Conservation (phyloP, 2,329 filamentous ascomycete genomes). For the Dactylellina cionopaga region DNA sequence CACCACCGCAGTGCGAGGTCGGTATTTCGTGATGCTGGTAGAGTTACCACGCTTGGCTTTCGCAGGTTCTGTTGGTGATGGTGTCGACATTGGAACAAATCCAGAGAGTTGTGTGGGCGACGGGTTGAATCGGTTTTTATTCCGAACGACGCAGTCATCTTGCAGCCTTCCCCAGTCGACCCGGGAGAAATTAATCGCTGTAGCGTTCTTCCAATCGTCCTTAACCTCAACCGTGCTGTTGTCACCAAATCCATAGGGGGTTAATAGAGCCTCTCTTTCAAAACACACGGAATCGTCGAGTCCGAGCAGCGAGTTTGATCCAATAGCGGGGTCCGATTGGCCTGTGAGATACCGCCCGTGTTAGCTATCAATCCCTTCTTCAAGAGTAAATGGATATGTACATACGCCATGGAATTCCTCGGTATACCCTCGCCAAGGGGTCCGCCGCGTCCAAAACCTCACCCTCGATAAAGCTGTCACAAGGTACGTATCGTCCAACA, state of each 20-base stretch:
- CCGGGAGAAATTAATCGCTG: slow-evolving; percentile 66
- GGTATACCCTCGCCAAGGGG: slow-evolving; percentile 20
- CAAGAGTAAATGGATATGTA: background rate
- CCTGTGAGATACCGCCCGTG: slow-evolving; percentile 68
- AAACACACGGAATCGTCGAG: slow-evolving; percentile 91
- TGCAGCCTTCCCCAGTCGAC: slow-evolving; percentile 69
- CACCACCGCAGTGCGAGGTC: slow-evolving; percentile 78
- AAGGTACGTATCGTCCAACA: slow-evolving; percentile 18
- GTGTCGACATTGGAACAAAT: slow-evolving; percentile 7
- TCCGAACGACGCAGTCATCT: slow-evolving; percentile 68
- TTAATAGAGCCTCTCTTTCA: slow-evolving; percentile 86
- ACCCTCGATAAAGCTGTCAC: slow-evolving; percentile 34
- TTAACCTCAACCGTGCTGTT: slow-evolving; percentile 63
- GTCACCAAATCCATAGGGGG: slow-evolving; percentile 80
- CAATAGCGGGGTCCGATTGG: slow-evolving; percentile 83
- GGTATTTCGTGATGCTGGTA: slow-evolving; percentile 56
- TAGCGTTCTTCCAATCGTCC: slow-evolving; percentile 55
- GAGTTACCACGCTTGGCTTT: slow-evolving; percentile 15
- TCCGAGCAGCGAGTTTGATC: slow-evolving; percentile 82
- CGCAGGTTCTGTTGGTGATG: slow-evolving; percentile 53
- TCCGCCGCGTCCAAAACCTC: slow-evolving; percentile 26
- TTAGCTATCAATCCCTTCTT: background rate
- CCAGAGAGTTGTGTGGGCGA: slow-evolving; percentile 25
- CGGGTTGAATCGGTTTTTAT: slow-evolving; percentile 71
- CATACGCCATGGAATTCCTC: slow-evolving; percentile 67